Conservation (phyloP, 345 rosid species). For the Moricandia arvensis region DNA sequence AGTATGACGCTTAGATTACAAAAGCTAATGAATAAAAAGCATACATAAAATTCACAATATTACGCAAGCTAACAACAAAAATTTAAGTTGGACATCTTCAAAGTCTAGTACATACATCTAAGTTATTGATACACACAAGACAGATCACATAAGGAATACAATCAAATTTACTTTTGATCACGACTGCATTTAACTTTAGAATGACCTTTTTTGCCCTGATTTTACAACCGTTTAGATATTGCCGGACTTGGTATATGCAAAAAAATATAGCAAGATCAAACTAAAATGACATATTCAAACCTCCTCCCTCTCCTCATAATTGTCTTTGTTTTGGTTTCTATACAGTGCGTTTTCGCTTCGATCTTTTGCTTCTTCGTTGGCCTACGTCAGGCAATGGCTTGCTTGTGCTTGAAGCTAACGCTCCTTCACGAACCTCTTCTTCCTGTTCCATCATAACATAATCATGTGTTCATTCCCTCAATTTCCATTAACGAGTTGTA, state of each 20-base stretch:
- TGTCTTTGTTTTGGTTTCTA: slow-evolving; percentile 37
- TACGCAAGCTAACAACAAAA: no score
- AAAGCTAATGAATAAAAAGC: neutral
- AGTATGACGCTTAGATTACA: neutral
- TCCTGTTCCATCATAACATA: slow-evolving; percentile 44
- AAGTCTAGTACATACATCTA: slow-evolving; percentile 19
- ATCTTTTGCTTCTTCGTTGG: slow-evolving; percentile 82
- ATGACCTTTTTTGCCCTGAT: slow-evolving; percentile 15
- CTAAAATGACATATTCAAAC: neutral
- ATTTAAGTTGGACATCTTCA: neutral
- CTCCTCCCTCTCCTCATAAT: neutral
- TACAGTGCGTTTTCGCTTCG: slow-evolving; percentile 82
- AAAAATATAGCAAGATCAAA: slow-evolving; percentile 27
- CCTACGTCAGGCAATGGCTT: slow-evolving; percentile 61
- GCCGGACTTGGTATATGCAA: slow-evolving; percentile 22
- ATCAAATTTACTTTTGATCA: slow-evolving; percentile 19
- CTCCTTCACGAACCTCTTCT: slow-evolving; percentile 65
- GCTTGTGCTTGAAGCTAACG: slow-evolving; percentile 58
- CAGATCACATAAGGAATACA: slow-evolving; percentile 8
- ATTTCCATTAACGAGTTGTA: neutral
- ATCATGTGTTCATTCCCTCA: neutral
- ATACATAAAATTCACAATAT: no score
- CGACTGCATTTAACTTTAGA: slow-evolving; percentile 15
- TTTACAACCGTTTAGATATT: slow-evolving; percentile 14
- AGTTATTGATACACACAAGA: neutral